Evolutionary conservation across 2,329 filamentous ascomycete genomes (phyloP).

Genomic region (Corynespora cassiicola): DNA sequence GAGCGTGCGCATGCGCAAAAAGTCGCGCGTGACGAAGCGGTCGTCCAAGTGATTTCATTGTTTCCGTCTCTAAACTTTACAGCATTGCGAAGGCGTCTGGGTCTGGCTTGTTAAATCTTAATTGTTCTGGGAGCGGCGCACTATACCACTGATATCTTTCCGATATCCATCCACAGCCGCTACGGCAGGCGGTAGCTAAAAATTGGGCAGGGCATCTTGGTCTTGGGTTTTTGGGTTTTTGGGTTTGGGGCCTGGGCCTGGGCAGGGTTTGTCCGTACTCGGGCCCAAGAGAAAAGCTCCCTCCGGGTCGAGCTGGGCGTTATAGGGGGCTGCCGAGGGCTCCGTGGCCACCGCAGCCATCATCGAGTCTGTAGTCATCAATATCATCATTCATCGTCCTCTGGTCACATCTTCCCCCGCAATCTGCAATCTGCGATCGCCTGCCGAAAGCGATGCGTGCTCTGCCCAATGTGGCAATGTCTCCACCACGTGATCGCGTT

Average conservation of each 20-base stretch:
- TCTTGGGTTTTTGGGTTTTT: background rate
- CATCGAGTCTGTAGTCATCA: slow-evolving; percentile 19
- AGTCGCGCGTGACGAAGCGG: slow-evolving; percentile 22
- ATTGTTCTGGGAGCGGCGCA: slow-evolving; percentile 14
- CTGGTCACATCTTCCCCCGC: slow-evolving; percentile 1
- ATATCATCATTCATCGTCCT: slow-evolving; percentile 12
- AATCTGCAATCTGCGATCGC: background rate
- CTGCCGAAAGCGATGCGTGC: too few species aligned
- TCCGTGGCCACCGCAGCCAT: slow-evolving; percentile 18
- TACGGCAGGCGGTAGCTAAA: too few species aligned
- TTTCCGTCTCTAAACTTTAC: slow-evolving; percentile 10
- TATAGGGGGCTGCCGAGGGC: slow-evolving; percentile 14
- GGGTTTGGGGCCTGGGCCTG: too few species aligned
- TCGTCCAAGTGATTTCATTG: slow-evolving; percentile 20
- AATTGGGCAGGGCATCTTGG: slow-evolving; percentile 6
- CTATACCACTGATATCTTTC: slow-evolving; percentile 35
- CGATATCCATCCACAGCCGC: too few species aligned
- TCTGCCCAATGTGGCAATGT: background rate
- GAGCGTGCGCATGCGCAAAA: slow-evolving; percentile 40
- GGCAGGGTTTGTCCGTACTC: too few species aligned
- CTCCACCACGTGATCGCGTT: slow-evolving; percentile 22
- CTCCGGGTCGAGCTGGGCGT: slow-evolving; percentile 43
- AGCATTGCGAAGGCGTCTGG: slow-evolving; percentile 44
- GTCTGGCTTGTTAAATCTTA: slow-evolving; percentile 11
- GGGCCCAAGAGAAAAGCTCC: slow-evolving; percentile 38